Evolutionary conservation across 2,329 filamentous ascomycete genomes (phyloP).

Genomic region (Neoscytalidium dimidiatum): DNA sequence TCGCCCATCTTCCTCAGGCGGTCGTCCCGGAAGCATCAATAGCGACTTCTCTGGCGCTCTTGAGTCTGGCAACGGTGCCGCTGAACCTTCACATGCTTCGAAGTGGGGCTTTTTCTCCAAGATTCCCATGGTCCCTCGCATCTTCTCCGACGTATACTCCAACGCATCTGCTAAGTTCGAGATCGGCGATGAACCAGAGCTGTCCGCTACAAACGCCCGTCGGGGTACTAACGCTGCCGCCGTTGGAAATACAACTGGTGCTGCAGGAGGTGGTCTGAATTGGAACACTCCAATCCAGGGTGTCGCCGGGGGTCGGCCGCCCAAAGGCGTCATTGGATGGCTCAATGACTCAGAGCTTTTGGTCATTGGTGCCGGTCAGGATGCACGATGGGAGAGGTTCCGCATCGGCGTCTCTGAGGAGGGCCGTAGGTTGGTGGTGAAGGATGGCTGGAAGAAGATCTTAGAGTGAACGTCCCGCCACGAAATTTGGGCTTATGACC

Average conservation of each 20-base stretch:
- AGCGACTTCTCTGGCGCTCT: constrained; percentile 20
- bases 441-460: constrained; percentile 76
- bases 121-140: constrained; percentile 78
- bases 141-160: constrained; percentile 89
- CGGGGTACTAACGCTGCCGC: constrained; percentile 19
- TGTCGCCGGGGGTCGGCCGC: constrained; percentile 59
- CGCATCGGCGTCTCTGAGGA: constrained; percentile 68
- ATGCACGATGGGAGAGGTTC: constrained; percentile 88
- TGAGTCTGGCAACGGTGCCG: constrained; percentile 15
- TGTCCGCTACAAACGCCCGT: constrained; percentile 34
- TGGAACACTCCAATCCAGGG: constrained; percentile 53
- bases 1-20: constrained; percentile 19
- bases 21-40: constrained; percentile 22
- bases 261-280: constrained; percentile 31
- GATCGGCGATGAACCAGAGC: constrained; percentile 69
- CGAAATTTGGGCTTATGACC: neutral
- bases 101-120: constrained; percentile 87
- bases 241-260: constrained; percentile 27
- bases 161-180: constrained; percentile 81
- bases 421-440: constrained; percentile 65
- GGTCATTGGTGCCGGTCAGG: constrained; percentile 75
- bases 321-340: constrained; percentile 88
- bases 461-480: too few relatives aligned
- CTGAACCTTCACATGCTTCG: constrained; percentile 51
- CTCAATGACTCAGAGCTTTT: constrained; percentile 71